Percentiles rank a stretch among this genome's conserved stretches.
Evolutionary conservation across 441 rosid genomes (phyloP).

Genomic region (Jatropha multifida): DNA sequence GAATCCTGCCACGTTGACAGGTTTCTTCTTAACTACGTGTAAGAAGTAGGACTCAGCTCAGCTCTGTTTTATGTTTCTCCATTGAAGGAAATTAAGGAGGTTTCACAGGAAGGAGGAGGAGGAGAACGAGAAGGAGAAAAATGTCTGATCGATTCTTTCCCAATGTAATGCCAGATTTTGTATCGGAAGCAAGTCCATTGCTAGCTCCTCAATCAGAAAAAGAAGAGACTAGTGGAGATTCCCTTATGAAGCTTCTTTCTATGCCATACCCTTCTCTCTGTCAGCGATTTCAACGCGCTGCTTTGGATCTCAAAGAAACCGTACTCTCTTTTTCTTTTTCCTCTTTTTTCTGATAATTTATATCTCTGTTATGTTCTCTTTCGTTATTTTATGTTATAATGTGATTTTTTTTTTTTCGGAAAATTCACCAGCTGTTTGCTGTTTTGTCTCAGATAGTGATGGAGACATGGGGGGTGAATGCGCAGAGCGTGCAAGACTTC

Average conservation of each 20-base stretch:
- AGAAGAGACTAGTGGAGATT: conserved; percentile 26
- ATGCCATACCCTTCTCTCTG: conserved; percentile 60
- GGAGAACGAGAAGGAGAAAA: not conserved
- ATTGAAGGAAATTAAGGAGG: not conserved
- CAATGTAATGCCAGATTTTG: conserved; percentile 54
- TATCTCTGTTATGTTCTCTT: not conserved
- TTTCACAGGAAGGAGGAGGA: not conserved
- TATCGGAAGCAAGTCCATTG: conserved; percentile 22
- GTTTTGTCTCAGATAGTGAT: conserved; percentile 42
- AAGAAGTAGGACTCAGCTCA: not conserved
- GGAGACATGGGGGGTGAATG: conserved; percentile 51
- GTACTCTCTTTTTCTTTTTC: conserved; percentile 27
- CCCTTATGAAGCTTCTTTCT: conserved; percentile 56
- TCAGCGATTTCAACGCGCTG: conserved; percentile 55
- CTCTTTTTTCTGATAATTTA: not conserved
- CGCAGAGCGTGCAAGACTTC: conserved; percentile 44
- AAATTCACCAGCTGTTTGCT: conserved; percentile 13
- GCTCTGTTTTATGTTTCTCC: not conserved
- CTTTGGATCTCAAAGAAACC: conserved; percentile 71
- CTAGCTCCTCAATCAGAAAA: not conserved
- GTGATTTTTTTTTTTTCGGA: not conserved
- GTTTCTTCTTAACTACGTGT: not conserved
- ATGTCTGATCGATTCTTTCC: conserved; percentile 74
- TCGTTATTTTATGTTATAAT: not conserved
- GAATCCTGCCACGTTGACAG: not conserved